Base-by-base conservation (phyloP, 2,329 filamentous ascomycete genomes). In the Neofusicoccum cordaticola region DNA sequence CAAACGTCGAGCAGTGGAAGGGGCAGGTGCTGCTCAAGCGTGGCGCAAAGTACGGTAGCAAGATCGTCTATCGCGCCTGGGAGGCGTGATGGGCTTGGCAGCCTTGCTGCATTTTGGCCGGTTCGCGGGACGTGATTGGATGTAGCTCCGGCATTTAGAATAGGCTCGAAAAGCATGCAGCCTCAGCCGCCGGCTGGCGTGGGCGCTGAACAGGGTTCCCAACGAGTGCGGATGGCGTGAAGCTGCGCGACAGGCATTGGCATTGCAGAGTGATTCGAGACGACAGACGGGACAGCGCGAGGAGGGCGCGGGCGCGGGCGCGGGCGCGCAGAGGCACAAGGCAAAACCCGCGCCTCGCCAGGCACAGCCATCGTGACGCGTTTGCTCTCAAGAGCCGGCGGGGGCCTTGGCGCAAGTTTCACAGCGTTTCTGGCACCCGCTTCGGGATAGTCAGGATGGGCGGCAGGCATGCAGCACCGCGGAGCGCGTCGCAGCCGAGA, bases 41-140 rank as follows among this genome's bases (percentile, higher is more conserved):
- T 81, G 94, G 94, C 0, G 84, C 94, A 75, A 87, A 86, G 67
- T 98, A 92, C 76, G 94, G 94, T 1, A 87, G 87, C 67, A 87
- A 88, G 68, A 92, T 90, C 69, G 88, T 96, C 67, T 98, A 97
- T 80, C 88, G 87, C 73, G 91, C 87, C 0, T 98, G 94, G 94
- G 87, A 89, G 76, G 88, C 70, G 22, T 76, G 45, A 57, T 31
- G 17, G 51, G 13, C 51, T 42, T 42, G 51, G 37, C 51, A 31
- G 51, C 51, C 51, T 58, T 34, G 41, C 22, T 22, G 34, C 13
- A 44, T 34, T 44, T n/a, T 39, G 22, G 19, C 22, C 2, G 52
- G 22, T 27, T 19, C 37, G 52, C 15, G 1, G 56, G 12, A 12
- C 4, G 6, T 60, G 56, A 60, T 60, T 60, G 56, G 56, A 60